These are phyloP conservation scores for Trichoderma sp. DNA, from an alignment of 2,329 filamentous ascomycete genomes.

Conservation along the genomic window DNA sequence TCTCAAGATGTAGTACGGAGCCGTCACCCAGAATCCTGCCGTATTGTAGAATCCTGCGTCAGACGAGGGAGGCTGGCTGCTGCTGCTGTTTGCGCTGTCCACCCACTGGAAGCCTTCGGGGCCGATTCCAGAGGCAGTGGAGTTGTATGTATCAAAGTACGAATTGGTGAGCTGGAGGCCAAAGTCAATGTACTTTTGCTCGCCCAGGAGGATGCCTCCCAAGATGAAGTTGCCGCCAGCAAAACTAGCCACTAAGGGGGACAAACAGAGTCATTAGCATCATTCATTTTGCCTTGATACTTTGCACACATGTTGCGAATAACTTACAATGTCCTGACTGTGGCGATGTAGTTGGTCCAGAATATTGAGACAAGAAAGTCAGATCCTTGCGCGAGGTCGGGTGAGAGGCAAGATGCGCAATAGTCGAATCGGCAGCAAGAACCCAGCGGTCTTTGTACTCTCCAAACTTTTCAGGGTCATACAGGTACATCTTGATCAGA, in stretches of 20 bases:
- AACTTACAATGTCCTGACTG: constrained; percentile 55
- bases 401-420: constrained; percentile 70
- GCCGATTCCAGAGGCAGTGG: constrained; percentile 73
- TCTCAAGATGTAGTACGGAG: constrained; percentile 67
- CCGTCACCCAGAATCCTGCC: constrained; percentile 73
- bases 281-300: background rate
- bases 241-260: constrained; percentile 70
- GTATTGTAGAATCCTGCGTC: constrained; percentile 64
- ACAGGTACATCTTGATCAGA: constrained; percentile 88
- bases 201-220: constrained; percentile 70
- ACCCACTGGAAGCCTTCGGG: constrained; percentile 73
- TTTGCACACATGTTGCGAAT: background rate
- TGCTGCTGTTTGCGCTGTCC: constrained; percentile 45
- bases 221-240: constrained; percentile 85
- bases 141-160: constrained; percentile 74
- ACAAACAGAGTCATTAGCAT: background rate
- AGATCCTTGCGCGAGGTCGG: constrained; percentile 69
- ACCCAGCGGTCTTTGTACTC: constrained; percentile 76
- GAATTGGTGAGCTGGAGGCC: constrained; percentile 72
- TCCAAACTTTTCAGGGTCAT: constrained; percentile 67
- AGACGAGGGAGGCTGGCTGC: constrained; percentile 50
- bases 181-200: constrained; percentile 70
- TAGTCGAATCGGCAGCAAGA: constrained; percentile 73
- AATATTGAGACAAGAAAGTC: constrained; percentile 69
- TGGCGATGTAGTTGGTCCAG: constrained; percentile 50